Evolutionary conservation across 1,139 yeast species (phyloP).

Genomic region (Hemisphaericaspora lyxosophila): DNA sequence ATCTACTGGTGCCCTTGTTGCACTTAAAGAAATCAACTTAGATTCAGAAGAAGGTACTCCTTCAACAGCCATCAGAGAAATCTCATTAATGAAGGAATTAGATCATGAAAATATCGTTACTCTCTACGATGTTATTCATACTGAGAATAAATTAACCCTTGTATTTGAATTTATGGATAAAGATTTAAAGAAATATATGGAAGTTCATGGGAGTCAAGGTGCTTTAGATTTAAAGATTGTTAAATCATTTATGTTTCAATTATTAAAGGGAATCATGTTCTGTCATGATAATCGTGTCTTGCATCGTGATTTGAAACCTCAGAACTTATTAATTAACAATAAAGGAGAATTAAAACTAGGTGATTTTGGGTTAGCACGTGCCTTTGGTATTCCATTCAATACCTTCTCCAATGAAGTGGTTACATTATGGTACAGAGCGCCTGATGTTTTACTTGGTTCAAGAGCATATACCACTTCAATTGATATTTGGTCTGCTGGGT

Average conservation of each 20-base stretch:
- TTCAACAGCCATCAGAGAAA: constrained; percentile 95
- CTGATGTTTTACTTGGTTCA: constrained; percentile 93
- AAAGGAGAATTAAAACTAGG: constrained; percentile 92
- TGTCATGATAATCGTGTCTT: constrained; percentile 94
- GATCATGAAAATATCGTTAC: constrained; percentile 94
- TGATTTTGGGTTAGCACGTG: constrained; percentile 97
- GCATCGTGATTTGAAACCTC: constrained; percentile 96
- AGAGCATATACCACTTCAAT: constrained; percentile 93
- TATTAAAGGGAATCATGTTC: constrained; percentile 85
- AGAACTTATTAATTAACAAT: constrained; percentile 79
- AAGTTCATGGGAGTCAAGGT: constrained; percentile 76
- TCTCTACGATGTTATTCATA: constrained; percentile 91
- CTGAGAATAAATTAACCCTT: constrained; percentile 89
- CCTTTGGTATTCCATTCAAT: constrained; percentile 97
- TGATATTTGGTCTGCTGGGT: constrained; percentile 99
- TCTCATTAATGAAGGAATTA: constrained; percentile 92
- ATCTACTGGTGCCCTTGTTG: constrained; percentile 89
- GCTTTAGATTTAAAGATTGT: constrained; percentile 79
- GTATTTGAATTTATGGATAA: constrained; percentile 95
- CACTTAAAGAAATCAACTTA: constrained; percentile 87
- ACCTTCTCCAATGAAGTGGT: constrained; percentile 97
- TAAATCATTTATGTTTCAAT: constrained; percentile 89
- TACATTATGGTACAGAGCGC: constrained; percentile 97
- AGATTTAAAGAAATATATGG: constrained; percentile 94
- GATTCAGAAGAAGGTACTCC: constrained; percentile 99